Evolutionary conservation across 2,329 filamentous ascomycete genomes (phyloP).

Genomic region (Massarina eburnea): DNA sequence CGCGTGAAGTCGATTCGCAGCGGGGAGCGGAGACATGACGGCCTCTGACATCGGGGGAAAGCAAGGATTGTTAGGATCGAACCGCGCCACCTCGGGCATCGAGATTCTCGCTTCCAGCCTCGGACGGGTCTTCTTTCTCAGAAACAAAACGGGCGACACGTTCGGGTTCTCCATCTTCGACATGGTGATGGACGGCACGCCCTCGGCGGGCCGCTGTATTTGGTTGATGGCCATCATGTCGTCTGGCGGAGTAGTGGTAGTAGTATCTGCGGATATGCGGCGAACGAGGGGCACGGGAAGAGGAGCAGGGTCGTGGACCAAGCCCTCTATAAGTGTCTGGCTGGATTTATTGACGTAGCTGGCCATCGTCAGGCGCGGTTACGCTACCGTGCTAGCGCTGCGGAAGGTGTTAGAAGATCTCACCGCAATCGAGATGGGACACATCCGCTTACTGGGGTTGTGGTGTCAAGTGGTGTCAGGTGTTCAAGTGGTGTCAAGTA

Average conservation of each 20-base stretch:
- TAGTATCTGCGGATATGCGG: conserved; percentile 17
- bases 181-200: conserved; percentile 8
- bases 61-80: conserved; percentile 27
- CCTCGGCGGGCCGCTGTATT: conserved; percentile 14
- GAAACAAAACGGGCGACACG: conserved; percentile 18
- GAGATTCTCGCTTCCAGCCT: conserved; percentile 26
- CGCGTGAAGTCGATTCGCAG: conserved; percentile 37
- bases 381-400: conserved; percentile 2
- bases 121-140: conserved; percentile 26
- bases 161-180: conserved; percentile 3
- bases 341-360: conserved; percentile 31
- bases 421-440: no score
- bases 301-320: conserved; percentile 28
- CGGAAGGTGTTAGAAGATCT: neutral
- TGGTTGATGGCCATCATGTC: conserved; percentile 29
- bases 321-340: conserved; percentile 36
- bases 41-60: conserved; percentile 37
- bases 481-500: no score
- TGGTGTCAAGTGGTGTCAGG: no score
- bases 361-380: conserved; percentile 18
- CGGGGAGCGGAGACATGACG: conserved; percentile 36
- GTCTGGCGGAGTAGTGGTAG: conserved; percentile 34
- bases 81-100: conserved; percentile 17
- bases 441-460: no score
- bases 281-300: conserved; percentile 25